A percentile compares a stretch with the other conserved stretches of the same genome.
These are phyloP conservation scores for Colletotrichum trifolii DNA, from an alignment of 2,329 filamentous ascomycete genomes.

Conservation along the genomic window DNA sequence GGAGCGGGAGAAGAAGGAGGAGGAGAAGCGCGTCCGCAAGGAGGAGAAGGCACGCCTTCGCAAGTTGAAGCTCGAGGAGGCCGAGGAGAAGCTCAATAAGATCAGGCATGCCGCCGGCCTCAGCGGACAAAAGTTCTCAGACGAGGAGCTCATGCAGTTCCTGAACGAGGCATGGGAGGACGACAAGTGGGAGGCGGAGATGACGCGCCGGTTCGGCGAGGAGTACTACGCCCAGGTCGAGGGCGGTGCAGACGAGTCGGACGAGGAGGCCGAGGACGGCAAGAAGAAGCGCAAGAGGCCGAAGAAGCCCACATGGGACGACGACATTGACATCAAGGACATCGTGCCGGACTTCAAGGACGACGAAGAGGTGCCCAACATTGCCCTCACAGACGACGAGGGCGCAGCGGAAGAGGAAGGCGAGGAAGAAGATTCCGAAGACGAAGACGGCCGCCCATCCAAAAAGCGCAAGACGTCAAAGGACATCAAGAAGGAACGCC, in stretches of 20 bases:
- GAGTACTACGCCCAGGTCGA: conserved; percentile 85
- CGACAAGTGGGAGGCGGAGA: conserved; percentile 89
- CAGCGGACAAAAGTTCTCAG: conserved; percentile 70
- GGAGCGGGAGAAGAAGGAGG: conserved; percentile 81
- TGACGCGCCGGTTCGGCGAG: conserved; percentile 89
- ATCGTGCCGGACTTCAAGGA: conserved; percentile 88
- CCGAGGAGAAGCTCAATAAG: conserved; percentile 85
- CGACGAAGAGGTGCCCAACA: conserved; percentile 61
- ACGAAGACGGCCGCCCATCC: conserved; percentile 55
- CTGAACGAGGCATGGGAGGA: conserved; percentile 91
- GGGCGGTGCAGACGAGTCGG: conserved; percentile 70
- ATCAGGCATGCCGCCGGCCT: conserved; percentile 91
- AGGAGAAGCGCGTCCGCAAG: conserved; percentile 78
- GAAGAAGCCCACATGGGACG: conserved; percentile 93
- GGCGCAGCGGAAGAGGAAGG: conserved; percentile 48
- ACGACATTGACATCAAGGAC: conserved; percentile 97
- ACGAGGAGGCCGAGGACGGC: conserved; percentile 57
- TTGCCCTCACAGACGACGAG: conserved; percentile 67
- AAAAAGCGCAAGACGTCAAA: conserved; percentile 71
- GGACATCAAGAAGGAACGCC: conserved; percentile 68
- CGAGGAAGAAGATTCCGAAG: conserved; percentile 51
- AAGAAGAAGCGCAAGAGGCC: conserved; percentile 70
- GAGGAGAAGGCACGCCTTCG: conserved; percentile 86
- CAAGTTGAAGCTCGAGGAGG: conserved; percentile 90
- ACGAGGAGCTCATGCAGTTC: conserved; percentile 86